phyloP scores from a whole-genome alignment of 164 flowering plant genomes.

The Cinnamomum chago region DNA sequence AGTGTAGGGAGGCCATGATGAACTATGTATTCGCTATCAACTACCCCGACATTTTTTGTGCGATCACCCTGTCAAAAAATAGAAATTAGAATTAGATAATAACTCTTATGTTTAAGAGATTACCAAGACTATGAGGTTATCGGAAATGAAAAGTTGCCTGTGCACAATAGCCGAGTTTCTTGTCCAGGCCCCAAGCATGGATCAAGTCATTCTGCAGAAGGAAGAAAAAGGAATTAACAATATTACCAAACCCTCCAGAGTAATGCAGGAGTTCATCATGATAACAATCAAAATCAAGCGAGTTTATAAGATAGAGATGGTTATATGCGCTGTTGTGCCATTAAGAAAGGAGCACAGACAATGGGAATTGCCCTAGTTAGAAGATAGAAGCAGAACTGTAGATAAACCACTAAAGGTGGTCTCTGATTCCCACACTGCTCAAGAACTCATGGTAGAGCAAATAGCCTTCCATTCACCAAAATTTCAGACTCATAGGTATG shows the following conservation, averaged over 20 bases:
- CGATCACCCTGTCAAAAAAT: conserved; percentile 65
- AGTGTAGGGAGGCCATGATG: conserved; percentile 80
- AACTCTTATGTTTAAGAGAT: not conserved
- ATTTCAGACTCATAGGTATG: not conserved
- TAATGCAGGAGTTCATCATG: too few relatives aligned
- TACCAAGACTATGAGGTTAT: not conserved
- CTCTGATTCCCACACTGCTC: not conserved
- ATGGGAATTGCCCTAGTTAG: too few relatives aligned
- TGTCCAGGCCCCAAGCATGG: conserved; percentile 96
- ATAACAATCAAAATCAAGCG: too few relatives aligned
- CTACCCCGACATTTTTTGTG: conserved; percentile 74
- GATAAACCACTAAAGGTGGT: too few relatives aligned
- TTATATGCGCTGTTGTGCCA: too few relatives aligned
- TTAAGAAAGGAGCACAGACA: too few relatives aligned
- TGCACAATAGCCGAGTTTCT: conserved; percentile 88
- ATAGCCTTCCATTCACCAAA: not conserved
- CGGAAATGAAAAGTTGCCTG: conserved; percentile 40
- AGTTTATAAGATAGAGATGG: too few relatives aligned
- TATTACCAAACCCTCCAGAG: too few relatives aligned
- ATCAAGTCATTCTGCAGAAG: conserved; percentile 78
- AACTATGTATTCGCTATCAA: conserved; percentile 74
- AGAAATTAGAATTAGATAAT: not conserved
- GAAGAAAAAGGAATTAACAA: not conserved
- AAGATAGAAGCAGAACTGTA: too few relatives aligned
- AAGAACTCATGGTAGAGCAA: not conserved